These are phyloP conservation scores for Wallacemonas sp. DNA, from an alignment of 208 protist species.

Conservation along the genomic window DNA sequence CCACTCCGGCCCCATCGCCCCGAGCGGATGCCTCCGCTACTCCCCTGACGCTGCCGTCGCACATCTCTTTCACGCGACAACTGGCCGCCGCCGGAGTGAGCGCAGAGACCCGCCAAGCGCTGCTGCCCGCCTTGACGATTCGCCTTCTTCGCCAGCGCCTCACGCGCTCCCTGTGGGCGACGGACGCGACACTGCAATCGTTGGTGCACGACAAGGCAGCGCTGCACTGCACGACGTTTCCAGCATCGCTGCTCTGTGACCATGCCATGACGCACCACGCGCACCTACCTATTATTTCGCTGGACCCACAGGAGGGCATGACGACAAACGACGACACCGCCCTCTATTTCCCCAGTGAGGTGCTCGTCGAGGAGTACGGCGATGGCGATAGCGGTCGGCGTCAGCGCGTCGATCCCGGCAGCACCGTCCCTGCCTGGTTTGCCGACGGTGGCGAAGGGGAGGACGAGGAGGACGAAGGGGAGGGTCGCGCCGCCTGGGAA, in stretches of 20 bases:
- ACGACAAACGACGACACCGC: conserved; percentile 16
- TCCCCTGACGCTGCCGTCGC: not conserved
- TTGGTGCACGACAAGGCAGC: not conserved
- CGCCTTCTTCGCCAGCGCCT: conserved; percentile 27
- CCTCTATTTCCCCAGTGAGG: conserved; percentile 22
- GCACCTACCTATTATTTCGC: not conserved
- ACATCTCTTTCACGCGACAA: not conserved
- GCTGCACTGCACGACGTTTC: too few relatives aligned
- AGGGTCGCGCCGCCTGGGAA: not conserved
- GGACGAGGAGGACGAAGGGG: not conserved
- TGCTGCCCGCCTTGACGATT: not conserved
- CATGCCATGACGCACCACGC: not conserved
- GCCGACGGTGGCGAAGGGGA: not conserved
- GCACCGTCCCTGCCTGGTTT: conserved; percentile 2
- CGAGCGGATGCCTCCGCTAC: not conserved
- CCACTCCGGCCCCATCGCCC: not conserved
- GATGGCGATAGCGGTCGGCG: conserved; percentile 8
- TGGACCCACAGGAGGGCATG: conserved; percentile 5
- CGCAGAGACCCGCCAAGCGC: not conserved
- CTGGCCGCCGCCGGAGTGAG: not conserved
- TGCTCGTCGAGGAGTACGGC: conserved; percentile 28
- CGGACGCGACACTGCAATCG: not conserved
- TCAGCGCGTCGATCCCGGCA: conserved; percentile 4
- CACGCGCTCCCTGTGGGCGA: conserved; percentile 13
- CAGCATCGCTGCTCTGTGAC: not conserved